Conservation (phyloP, 352 stramenopile genomes). For the Globisporangium uncinulatum region DNA sequence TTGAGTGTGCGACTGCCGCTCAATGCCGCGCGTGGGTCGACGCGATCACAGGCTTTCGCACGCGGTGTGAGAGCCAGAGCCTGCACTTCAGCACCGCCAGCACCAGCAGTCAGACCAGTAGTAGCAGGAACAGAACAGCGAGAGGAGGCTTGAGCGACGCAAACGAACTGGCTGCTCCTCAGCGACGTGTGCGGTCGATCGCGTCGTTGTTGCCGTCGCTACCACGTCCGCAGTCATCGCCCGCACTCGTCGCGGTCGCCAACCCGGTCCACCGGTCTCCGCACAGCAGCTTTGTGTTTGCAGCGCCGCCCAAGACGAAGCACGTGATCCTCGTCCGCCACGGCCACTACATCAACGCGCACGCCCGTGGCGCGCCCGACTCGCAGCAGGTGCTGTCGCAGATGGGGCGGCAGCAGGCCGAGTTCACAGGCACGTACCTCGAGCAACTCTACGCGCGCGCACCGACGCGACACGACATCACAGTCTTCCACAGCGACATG, state of each 20-base stretch:
- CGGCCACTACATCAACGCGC: constrained; percentile 79
- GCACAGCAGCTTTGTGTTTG: constrained; percentile 41
- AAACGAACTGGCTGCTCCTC: not conserved
- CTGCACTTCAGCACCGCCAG: not conserved
- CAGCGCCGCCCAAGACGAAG: constrained; percentile 49
- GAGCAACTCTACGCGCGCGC: constrained; percentile 45
- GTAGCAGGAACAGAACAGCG: not conserved
- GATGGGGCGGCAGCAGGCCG: constrained; percentile 69
- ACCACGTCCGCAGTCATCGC: not conserved
- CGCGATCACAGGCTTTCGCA: constrained; percentile 18
- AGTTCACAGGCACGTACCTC: constrained; percentile 64
- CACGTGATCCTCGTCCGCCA: constrained; percentile 77
- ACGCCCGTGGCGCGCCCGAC: constrained; percentile 48
- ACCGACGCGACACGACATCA: constrained; percentile 47
- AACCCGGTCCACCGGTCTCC: not conserved
- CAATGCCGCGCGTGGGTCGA: constrained; percentile 33
- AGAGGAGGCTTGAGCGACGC: not conserved
- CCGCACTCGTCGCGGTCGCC: too few relatives aligned
- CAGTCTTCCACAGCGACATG: constrained; percentile 73
- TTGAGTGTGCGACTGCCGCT: constrained; percentile 22
- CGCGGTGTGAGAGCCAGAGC: not conserved
- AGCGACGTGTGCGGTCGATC: constrained; percentile 8
- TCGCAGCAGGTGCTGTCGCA: constrained; percentile 73
- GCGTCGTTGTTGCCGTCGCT: constrained; percentile 4
- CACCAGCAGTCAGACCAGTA: not conserved